Evolutionary conservation across 805 yeast species (phyloP).

Genomic region (Pichia sporocuriosa): DNA sequence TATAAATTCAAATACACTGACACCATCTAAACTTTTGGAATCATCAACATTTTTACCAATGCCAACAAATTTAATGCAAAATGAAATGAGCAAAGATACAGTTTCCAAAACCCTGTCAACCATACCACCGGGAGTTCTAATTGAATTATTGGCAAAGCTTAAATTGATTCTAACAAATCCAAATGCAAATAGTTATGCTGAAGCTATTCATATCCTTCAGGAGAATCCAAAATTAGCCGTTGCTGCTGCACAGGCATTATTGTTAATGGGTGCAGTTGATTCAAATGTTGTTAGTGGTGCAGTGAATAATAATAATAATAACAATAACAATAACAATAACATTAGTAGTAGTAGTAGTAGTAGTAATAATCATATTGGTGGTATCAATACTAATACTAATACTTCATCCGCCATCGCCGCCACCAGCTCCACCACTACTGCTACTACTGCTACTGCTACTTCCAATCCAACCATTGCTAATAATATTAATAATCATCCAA

Average conservation of each 20-base stretch:
- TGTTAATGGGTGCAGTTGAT: conserved; percentile 73
- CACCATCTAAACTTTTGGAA: conserved; percentile 46
- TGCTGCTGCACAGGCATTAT: conserved; percentile 65
- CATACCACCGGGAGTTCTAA: conserved; percentile 64
- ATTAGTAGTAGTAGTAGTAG: background rate
- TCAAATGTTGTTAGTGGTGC: conserved; percentile 47
- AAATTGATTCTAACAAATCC: conserved; percentile 50
- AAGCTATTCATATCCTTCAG: conserved; percentile 48
- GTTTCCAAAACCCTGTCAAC: conserved; percentile 55
- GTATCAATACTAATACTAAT: too few relatives aligned
- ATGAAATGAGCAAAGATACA: conserved; percentile 37
- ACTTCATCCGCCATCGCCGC: too few relatives aligned
- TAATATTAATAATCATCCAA: too few relatives aligned
- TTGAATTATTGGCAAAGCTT: conserved; percentile 61
- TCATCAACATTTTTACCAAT: conserved; percentile 52
- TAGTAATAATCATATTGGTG: too few relatives aligned
- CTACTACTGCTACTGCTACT: conserved; percentile 5
- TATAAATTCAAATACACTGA: too few relatives aligned
- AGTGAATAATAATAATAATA: conserved; percentile 3
- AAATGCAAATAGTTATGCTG: conserved; percentile 28
- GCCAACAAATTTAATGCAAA: conserved; percentile 28
- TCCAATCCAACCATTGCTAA: background rate
- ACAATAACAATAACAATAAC: conserved; percentile 14
- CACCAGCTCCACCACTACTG: too few relatives aligned
- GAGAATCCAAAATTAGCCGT: conserved; percentile 53